Base-by-base conservation (phyloP, 345 rosid species). In the Durio zibethinus region DNA sequence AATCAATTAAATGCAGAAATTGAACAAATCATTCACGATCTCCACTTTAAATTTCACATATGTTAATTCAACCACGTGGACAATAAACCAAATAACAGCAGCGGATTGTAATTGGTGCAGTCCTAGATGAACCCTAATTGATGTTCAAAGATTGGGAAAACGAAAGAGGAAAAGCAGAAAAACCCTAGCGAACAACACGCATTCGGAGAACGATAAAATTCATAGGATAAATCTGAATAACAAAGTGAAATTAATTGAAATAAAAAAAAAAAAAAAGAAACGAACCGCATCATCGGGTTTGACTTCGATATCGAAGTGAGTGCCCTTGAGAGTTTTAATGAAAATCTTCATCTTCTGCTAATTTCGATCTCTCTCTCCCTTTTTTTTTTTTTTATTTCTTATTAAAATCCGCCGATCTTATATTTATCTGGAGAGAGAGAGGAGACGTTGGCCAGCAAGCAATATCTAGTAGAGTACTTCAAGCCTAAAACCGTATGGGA, bases 301-400 rank as follows among this genome's bases (percentile, higher is more conserved):
- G 5, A 92, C 97, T 84, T 92, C 88, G 86, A 92, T 79, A 40
- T 90, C 91, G 88, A 92, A 92, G 83, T 81, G 74, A 57, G 89
- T 83, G 20, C 94, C 94, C 77, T 87, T 92, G 84, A 92, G 90
- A 68, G 94, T 92, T 84, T 90, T 92, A 4, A 92, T 89, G 75
- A 82, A 89, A 85, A 90, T 73, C 93, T 88, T 92, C 94, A 92
- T 92, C 88, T 83, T 90, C 76, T 47, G 52, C 48, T 7, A 59
- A 45, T 48, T 61, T 47, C 76, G 70, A 63, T 75, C 60, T 12
- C 59, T 18, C 57, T 1, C 40, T 14, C 21, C 9, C 7, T 16
- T 48, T 5, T 16, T 4, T 25, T 18, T 11, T 4, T 15, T 5
- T 9, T 72, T 20, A 31, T 8, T 53, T 52, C 29, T 5, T 7